Conservation (phyloP, 1,284 basidiomycete genomes). For the Peniophora sp. region DNA sequence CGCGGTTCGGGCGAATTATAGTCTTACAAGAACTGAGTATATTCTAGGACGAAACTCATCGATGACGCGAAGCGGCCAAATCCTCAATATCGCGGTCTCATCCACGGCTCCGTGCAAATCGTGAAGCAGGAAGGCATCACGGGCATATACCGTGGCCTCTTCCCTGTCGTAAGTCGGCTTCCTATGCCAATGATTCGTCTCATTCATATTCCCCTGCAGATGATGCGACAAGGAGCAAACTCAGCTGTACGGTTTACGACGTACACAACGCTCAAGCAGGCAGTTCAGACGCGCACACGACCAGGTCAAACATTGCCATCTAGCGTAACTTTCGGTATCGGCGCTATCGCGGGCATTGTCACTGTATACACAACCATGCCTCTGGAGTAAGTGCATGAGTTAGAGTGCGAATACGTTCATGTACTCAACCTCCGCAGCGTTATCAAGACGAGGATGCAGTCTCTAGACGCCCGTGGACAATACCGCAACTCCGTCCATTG, state of each 20-base stretch:
- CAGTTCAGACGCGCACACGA: constrained; percentile 78
- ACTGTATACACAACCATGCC: constrained; percentile 96
- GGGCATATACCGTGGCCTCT: constrained; percentile 88
- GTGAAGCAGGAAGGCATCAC: constrained; percentile 76
- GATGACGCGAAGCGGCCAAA: constrained; percentile 84
- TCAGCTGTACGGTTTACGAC: constrained; percentile 96
- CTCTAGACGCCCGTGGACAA: constrained; percentile 72
- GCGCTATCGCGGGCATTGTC: constrained; percentile 87
- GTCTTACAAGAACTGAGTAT: neutral
- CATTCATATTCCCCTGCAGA: constrained; percentile 40
- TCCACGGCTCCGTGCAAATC: constrained; percentile 82
- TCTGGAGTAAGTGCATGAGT: constrained; percentile 60
- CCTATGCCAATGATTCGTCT: neutral
- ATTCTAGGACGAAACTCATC: constrained; percentile 87
- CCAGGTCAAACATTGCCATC: constrained; percentile 83
- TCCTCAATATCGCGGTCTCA: constrained; percentile 82
- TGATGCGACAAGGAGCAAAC: constrained; percentile 97
- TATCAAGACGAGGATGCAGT: constrained; percentile 97
- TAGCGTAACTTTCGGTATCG: constrained; percentile 90
- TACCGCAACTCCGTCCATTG: constrained; percentile 95
- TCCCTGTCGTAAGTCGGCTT: constrained; percentile 75
- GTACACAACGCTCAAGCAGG: constrained; percentile 88
- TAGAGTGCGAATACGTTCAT: neutral
- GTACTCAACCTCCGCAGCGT: constrained; percentile 46
- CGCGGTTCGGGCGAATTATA: constrained; percentile 17